Conservation (phyloP, 1,284 basidiomycete genomes). For the Malassezia slooffiae region DNA sequence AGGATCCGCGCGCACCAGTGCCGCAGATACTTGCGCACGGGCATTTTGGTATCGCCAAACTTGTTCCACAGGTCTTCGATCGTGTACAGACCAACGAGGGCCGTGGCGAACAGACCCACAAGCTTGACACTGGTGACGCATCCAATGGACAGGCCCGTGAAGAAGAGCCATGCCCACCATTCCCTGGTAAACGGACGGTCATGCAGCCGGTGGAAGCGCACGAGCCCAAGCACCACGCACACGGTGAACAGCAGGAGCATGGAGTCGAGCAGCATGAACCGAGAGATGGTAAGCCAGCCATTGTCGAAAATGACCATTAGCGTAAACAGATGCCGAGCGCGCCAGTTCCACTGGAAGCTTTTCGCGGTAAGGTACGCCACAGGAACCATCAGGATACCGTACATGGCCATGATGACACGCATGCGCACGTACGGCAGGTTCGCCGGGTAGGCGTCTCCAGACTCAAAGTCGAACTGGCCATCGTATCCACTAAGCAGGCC, state of each 20-base stretch:
- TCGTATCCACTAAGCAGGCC: slow-evolving; percentile 84
- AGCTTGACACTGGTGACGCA: slow-evolving; percentile 94
- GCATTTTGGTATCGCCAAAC: slow-evolving; percentile 88
- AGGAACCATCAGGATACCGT: slow-evolving; percentile 89
- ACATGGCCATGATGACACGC: slow-evolving; percentile 84
- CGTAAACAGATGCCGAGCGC: slow-evolving; percentile 79
- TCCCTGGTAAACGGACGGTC: slow-evolving; percentile 81
- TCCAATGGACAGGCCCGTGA: slow-evolving; percentile 86
- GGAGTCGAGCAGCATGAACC: slow-evolving; percentile 93
- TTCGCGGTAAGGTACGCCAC: slow-evolving; percentile 91
- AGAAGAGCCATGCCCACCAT: slow-evolving; percentile 89
- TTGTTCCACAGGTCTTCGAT: slow-evolving; percentile 97
- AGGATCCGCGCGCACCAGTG: slow-evolving; percentile 82
- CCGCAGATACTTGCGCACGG: slow-evolving; percentile 67
- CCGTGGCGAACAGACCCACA: slow-evolving; percentile 89
- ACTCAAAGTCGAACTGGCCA: slow-evolving; percentile 87
- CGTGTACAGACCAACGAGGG: slow-evolving; percentile 87
- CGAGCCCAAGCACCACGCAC: slow-evolving; percentile 83
- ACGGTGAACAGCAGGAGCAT: slow-evolving; percentile 98
- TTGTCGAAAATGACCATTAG: slow-evolving; percentile 84
- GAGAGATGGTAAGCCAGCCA: slow-evolving; percentile 88
- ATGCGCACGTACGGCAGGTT: slow-evolving; percentile 83
- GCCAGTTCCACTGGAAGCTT: slow-evolving; percentile 83
- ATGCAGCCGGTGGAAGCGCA: slow-evolving; percentile 94
- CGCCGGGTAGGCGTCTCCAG: slow-evolving; percentile 72